phyloP scores from a whole-genome alignment of 306 rosid species.

The Sesbania bispinosa region DNA sequence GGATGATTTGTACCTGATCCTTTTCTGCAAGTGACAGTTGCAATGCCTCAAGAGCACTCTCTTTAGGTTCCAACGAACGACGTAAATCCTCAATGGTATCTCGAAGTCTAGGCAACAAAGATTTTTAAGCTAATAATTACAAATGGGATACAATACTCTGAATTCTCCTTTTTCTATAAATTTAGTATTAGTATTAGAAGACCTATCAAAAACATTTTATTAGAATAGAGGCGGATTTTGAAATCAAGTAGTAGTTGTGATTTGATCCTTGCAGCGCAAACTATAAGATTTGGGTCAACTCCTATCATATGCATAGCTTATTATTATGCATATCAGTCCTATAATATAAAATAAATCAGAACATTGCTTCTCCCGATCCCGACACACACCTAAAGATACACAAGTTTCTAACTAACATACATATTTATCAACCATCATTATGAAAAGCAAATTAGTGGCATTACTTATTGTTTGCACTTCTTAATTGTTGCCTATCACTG shows the following conservation, averaged over 20 bases:
- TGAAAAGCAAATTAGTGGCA: constrained; percentile 22
- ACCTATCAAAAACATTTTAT: neutral
- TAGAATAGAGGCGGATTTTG: neutral
- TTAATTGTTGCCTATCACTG: constrained; percentile 86
- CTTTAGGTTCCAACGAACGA: constrained; percentile 81
- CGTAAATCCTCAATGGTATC: constrained; percentile 91
- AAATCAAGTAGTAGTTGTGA: neutral
- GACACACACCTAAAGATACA: constrained; percentile 9
- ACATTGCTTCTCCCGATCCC: constrained; percentile 26
- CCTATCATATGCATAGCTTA: neutral
- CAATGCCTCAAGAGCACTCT: constrained; percentile 76
- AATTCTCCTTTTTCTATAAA: neutral
- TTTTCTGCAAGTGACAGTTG: constrained; percentile 77
- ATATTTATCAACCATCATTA: constrained; percentile 13
- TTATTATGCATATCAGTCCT: neutral
- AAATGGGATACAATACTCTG: constrained; percentile 21
- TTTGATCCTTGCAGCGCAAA: constrained; percentile 6
- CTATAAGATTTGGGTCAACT: neutral
- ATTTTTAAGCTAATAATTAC: constrained; percentile 17
- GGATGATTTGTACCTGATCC: constrained; percentile 69
- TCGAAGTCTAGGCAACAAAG: constrained; percentile 59
- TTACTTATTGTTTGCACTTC: constrained; percentile 97
- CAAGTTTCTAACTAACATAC: constrained; percentile 11
- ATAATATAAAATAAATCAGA: neutral
- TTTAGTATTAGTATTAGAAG: neutral